These are phyloP conservation scores for Rhodotorula taiwanensis DNA, from an alignment of 768 basidiomycete species.

Conservation along the genomic window DNA sequence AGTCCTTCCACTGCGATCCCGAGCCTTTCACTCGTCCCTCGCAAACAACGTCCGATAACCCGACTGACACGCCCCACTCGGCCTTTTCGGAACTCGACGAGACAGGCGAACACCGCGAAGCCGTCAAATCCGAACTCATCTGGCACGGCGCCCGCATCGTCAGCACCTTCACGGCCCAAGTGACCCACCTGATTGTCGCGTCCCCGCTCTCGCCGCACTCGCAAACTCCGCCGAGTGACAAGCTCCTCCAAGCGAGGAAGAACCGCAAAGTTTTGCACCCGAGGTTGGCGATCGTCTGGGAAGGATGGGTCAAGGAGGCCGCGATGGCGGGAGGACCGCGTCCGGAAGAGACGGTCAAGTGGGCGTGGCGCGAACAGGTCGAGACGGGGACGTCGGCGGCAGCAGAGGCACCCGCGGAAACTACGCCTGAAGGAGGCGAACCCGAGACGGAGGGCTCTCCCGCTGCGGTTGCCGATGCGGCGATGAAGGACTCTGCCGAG, in stretches of 20 bases:
- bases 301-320: slow-evolving; percentile 30
- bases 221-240: slow-evolving; percentile 4
- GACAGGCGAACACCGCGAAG: slow-evolving; percentile 15
- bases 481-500: neutral
- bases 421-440: neutral
- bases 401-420: too few species aligned
- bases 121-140: neutral
- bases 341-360: neutral
- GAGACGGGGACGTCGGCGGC: neutral
- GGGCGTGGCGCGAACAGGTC: slow-evolving; percentile 4
- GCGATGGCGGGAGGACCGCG: slow-evolving; percentile 16
- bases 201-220: slow-evolving; percentile 24
- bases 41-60: too few species aligned
- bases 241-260: slow-evolving; percentile 15
- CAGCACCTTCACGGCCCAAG: neutral
- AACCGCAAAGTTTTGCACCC: neutral
- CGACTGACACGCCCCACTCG: neutral
- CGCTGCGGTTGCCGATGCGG: neutral
- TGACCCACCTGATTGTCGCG: slow-evolving; percentile 32
- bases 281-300: slow-evolving; percentile 20
- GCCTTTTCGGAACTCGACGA: too few species aligned
- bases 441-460: neutral
- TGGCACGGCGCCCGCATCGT: slow-evolving; percentile 2
- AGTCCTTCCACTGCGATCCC: neutral
- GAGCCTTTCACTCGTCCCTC: neutral